A percentile compares a stretch with the other conserved stretches of the same genome.
phyloP scores from a whole-genome alignment of 257 asterid genomes.

The Vinca minor region DNA sequence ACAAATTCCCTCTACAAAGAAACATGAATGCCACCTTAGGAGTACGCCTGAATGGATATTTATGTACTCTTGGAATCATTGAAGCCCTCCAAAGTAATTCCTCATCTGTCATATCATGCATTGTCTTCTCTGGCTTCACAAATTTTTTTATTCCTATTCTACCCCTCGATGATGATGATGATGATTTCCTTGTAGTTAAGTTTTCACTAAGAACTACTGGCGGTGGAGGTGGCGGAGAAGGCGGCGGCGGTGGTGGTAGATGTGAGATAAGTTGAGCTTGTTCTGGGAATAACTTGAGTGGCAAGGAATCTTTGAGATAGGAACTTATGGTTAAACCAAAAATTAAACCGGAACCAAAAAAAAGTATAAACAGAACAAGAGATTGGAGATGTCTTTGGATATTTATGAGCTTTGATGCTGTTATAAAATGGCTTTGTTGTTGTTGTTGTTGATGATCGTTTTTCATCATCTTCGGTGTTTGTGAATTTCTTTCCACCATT shows the following conservation, averaged over 20 bases:
- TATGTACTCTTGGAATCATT: conserved; percentile 32
- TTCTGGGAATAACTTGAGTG: conserved; percentile 19
- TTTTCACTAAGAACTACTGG: no score
- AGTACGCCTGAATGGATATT: conserved; percentile 34
- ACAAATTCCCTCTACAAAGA: conserved; percentile 46
- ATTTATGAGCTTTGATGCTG: conserved; percentile 19
- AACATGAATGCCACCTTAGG: conserved; percentile 80
- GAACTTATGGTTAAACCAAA: conserved; percentile 49
- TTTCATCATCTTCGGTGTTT: conserved; percentile 12
- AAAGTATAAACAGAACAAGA: conserved; percentile 40
- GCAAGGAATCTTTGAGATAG: conserved; percentile 31
- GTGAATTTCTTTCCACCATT: conserved; percentile 2
- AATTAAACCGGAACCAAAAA: conserved; percentile 66
- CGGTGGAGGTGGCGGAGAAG: neutral
- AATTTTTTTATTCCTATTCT: conserved; percentile 27
- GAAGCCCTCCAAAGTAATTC: conserved; percentile 76
- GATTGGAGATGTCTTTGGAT: conserved; percentile 32
- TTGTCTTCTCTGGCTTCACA: conserved; percentile 23
- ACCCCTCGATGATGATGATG: neutral
- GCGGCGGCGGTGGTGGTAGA: neutral
- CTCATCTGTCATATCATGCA: conserved; percentile 58
- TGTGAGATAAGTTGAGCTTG: conserved; percentile 2
- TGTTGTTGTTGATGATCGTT: conserved; percentile 20
- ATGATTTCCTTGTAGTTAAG: no score
- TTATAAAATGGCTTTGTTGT: conserved; percentile 11